Base-by-base conservation (phyloP, 768 basidiomycete genomes). In the Leucosporidium creatinivorum region DNA sequence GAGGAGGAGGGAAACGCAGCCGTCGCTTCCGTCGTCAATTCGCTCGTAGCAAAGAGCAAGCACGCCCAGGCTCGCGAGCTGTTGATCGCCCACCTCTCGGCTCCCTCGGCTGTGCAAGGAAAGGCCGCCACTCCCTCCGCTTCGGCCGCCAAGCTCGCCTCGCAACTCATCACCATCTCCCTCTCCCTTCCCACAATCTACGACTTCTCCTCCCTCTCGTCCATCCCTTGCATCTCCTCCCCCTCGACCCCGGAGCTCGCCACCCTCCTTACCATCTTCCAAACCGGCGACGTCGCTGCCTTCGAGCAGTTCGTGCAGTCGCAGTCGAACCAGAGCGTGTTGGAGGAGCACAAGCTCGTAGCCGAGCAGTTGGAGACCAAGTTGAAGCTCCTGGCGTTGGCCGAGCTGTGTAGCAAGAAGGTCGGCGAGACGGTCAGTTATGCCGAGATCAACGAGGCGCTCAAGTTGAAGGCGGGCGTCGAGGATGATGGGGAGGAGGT, bases 371-470 rank as follows among this genome's bases (percentile, higher is more conserved):
- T 92, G 25, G 87, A 88, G 76, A 84, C 82, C 72, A 93, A 93
- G 80, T 87, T 93, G 55, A 84, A 88, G 30, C 83, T 91, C 12
- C 81, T 92, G 25, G 84, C 85, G 4, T 83, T 92, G 60, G 85
- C 89, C 19, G 85, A 88, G 0, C 82, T 92, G 39, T 87, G 85
- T n/a, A 87, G 88, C 76, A 81, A 87, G 71, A 83, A 89, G 75
- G 82, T 90, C 44, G 89, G 89, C 13, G 84, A 84, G 56, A 85
- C 86, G 73, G 80, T 93, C 19, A 79, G 86, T 0, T 93, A 93
- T 77, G 77, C 84, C 15, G 83, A 82, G 73, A 84, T 93, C 48
- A 86, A 87, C 1, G 80, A 84, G 33, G 81, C 84, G 18, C 79
- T 93, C 54, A 84, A 89, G 70, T 25, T 65, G 19, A 17, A 33